Evolutionary conservation across 2,329 filamentous ascomycete genomes (phyloP).

Genomic region (Daldinia eschscholtzii): DNA sequence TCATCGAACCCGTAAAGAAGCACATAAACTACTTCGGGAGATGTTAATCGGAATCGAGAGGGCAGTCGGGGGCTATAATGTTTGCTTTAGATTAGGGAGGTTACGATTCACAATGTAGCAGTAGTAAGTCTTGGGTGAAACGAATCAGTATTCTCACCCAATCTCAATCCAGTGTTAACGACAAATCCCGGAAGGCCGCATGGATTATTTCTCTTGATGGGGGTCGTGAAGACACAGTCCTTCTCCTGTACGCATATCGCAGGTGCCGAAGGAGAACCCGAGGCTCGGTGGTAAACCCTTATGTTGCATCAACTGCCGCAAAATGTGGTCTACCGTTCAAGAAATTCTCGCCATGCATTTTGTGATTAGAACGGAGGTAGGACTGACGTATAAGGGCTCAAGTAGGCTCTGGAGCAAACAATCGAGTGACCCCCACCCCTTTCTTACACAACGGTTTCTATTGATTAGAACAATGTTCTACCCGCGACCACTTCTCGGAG

Average conservation of each 20-base stretch:
- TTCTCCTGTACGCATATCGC: not conserved
- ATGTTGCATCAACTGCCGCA: not conserved
- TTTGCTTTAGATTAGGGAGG: conserved; percentile 17
- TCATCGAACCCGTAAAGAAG: not conserved
- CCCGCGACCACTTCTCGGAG: not conserved
- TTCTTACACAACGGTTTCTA: not conserved
- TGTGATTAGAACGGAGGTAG: not conserved
- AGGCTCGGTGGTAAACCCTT: not conserved
- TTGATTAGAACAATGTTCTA: not conserved
- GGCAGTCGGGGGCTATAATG: not conserved
- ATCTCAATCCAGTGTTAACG: conserved; percentile 1
- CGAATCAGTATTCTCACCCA: not conserved
- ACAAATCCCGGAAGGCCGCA: conserved; percentile 3
- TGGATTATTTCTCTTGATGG: not conserved
- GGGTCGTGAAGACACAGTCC: not conserved
- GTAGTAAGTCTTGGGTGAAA: conserved; percentile 1
- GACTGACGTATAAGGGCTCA: not conserved
- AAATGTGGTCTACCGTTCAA: not conserved
- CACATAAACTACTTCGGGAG: not conserved
- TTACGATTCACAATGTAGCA: conserved; percentile 2
- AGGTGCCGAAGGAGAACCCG: not conserved
- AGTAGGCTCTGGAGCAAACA: not conserved
- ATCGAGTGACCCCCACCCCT: not conserved
- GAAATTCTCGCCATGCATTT: not conserved
- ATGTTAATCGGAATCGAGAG: too few relatives aligned